These are phyloP conservation scores for Stropharia rugosoannulata DNA, from an alignment of 768 basidiomycete species.

Conservation along the genomic window DNA sequence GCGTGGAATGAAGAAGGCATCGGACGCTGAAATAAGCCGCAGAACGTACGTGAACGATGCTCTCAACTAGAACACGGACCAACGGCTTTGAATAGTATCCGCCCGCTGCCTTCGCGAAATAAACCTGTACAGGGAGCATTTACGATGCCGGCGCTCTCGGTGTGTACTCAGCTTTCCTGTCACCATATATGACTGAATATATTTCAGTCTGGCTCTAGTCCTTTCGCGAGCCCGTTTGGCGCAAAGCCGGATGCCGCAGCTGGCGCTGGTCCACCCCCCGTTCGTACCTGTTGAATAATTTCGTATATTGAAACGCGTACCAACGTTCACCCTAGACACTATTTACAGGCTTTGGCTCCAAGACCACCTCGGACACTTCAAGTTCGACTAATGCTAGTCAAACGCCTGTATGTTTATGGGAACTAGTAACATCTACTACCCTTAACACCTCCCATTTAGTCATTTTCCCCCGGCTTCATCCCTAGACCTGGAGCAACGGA, in stretches of 20 bases:
- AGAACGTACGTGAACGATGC: conserved; percentile 43
- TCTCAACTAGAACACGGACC: background rate
- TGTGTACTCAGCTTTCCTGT: background rate
- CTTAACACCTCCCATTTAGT: no score
- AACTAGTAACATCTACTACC: no score
- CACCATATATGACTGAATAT: background rate
- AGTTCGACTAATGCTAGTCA: background rate
- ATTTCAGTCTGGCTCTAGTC: background rate
- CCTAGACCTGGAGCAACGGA: background rate
- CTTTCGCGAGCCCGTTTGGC: background rate
- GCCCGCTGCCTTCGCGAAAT: conserved; percentile 56
- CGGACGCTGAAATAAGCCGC: conserved; percentile 49
- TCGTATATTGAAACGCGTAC: background rate
- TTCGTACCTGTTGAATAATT: background rate
- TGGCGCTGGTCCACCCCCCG: background rate
- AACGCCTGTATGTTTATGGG: background rate
- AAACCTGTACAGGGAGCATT: conserved; percentile 17
- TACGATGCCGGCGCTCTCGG: conserved; percentile 16
- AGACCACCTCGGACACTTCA: background rate
- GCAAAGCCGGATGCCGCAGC: background rate
- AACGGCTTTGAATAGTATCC: conserved; percentile 48
- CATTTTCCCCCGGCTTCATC: no score
- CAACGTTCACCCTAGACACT: conserved; percentile 1
- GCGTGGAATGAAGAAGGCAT: conserved; percentile 57
- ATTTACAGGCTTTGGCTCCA: conserved; percentile 9